These are phyloP conservation scores for Graphiopsis chlorocephala DNA, from an alignment of 2,329 filamentous ascomycete species.

Conservation along the genomic window DNA sequence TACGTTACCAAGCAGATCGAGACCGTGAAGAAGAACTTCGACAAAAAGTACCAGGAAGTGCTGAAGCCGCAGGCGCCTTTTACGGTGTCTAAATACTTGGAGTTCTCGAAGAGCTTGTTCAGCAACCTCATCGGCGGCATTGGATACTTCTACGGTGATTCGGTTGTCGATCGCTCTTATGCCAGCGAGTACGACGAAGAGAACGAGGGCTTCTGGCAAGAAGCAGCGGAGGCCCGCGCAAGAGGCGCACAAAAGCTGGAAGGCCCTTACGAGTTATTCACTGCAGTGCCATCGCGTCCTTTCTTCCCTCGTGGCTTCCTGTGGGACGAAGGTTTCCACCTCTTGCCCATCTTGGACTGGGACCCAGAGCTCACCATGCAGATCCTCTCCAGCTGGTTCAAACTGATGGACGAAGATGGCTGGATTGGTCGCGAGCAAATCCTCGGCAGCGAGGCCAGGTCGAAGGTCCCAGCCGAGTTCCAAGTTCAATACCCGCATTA, in stretches of 20 bases:
- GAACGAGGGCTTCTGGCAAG: slow-evolving; percentile 93
- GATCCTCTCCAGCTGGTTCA: slow-evolving; percentile 93
- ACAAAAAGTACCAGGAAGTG: slow-evolving; percentile 68
- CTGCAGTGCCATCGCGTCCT: slow-evolving; percentile 83
- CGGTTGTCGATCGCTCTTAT: slow-evolving; percentile 84
- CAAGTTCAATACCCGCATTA: slow-evolving; percentile 96
- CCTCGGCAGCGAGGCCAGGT: slow-evolving; percentile 83
- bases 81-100: slow-evolving; percentile 63
- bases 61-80: slow-evolving; percentile 77
- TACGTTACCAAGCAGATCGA: slow-evolving; percentile 70
- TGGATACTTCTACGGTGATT: slow-evolving; percentile 89
- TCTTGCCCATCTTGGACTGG: slow-evolving; percentile 89
- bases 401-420: slow-evolving; percentile 90
- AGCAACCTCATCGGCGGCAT: slow-evolving; percentile 93
- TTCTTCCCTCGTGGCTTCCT: slow-evolving; percentile 97
- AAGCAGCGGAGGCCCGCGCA: slow-evolving; percentile 74
- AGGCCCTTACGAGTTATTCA: slow-evolving; percentile 85
- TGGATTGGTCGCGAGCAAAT: slow-evolving; percentile 98
- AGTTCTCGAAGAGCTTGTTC: slow-evolving; percentile 85
- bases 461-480: slow-evolving; percentile 91
- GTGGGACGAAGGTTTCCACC: slow-evolving; percentile 97
- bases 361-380: slow-evolving; percentile 84
- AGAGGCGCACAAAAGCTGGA: slow-evolving; percentile 68
- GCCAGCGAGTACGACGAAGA: slow-evolving; percentile 94
- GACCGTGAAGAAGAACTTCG: slow-evolving; percentile 65